phyloP scores from a whole-genome alignment of 2,329 filamentous ascomycete genomes.

The Acrocalymma vagum region DNA sequence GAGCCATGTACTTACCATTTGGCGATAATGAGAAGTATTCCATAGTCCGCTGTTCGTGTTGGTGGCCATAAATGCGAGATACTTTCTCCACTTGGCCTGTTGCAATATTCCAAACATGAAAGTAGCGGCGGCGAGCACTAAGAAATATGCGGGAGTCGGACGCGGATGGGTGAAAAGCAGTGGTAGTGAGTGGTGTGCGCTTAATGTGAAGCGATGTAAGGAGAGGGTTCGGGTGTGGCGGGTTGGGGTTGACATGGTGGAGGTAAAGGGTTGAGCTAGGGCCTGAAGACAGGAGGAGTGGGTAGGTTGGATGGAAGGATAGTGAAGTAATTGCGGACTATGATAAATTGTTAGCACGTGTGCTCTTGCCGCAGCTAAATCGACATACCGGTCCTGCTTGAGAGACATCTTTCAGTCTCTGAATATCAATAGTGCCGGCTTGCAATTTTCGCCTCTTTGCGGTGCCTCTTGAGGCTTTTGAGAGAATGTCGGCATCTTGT shows the following conservation, averaged over 20 bases:
- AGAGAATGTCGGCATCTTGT: conserved; percentile 75
- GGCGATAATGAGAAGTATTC: conserved; percentile 89
- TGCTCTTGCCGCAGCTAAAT: background rate
- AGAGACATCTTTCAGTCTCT: conserved; percentile 85
- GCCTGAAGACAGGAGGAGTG: conserved; percentile 89
- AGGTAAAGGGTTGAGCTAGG: conserved; percentile 85
- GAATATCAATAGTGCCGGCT: conserved; percentile 89
- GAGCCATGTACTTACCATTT: conserved; percentile 83
- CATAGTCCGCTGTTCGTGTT: conserved; percentile 87
- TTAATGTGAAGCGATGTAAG: conserved; percentile 90
- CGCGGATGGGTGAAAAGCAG: conserved; percentile 76
- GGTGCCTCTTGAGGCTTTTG: conserved; percentile 57
- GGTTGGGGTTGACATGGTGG: conserved; percentile 84
- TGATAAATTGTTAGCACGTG: conserved; percentile 19
- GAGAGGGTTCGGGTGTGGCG: conserved; percentile 82
- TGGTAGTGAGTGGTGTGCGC: conserved; percentile 82
- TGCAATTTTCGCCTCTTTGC: conserved; percentile 75
- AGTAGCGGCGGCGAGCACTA: conserved; percentile 86
- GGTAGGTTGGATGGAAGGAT: conserved; percentile 87
- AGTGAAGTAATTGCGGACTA: conserved; percentile 80
- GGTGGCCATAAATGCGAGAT: conserved; percentile 75
- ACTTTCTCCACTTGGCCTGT: conserved; percentile 86
- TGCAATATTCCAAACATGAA: conserved; percentile 91
- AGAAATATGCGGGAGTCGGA: conserved; percentile 84
- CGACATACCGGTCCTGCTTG: conserved; percentile 72